Percentiles rank a stretch among this genome's conserved stretches.
Evolutionary conservation across 768 basidiomycete species (phyloP).

Genomic region (Gelatoporia subvermispora): DNA sequence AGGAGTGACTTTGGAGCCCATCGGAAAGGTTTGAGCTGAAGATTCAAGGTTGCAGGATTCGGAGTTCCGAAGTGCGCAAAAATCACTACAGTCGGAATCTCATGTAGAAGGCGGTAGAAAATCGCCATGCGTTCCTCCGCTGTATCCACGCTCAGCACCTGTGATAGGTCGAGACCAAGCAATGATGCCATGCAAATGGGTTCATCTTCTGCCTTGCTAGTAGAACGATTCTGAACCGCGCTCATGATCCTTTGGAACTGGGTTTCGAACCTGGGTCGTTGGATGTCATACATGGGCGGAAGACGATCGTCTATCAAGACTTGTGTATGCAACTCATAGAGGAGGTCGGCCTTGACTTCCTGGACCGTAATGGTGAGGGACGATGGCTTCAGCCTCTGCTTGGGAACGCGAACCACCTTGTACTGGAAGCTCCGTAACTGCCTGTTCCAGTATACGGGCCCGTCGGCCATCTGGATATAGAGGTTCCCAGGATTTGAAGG

Average conservation of each 20-base stretch:
- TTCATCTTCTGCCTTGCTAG: constrained; percentile 5
- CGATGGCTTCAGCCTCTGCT: background rate
- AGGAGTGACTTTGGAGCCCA: constrained; percentile 4
- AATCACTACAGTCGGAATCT: background rate
- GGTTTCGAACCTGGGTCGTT: background rate
- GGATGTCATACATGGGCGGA: constrained; percentile 1
- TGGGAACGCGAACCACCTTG: background rate
- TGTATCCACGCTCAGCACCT: background rate
- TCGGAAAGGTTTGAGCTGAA: background rate
- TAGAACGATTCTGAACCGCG: constrained; percentile 2
- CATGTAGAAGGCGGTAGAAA: background rate
- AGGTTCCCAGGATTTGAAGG: background rate
- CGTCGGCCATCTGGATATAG: constrained; percentile 6
- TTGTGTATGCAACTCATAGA: background rate
- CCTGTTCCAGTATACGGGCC: background rate
- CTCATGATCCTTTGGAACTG: background rate
- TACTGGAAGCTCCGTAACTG: background rate
- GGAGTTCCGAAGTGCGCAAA: background rate
- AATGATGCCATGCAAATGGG: constrained; percentile 4
- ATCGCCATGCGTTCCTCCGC: background rate
- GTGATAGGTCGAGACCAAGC: background rate
- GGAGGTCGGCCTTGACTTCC: background rate
- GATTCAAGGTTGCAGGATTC: background rate
- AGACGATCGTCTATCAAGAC: background rate
- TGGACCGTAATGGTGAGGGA: background rate